A percentile compares a stretch with the other conserved stretches of the same genome.
phyloP scores from a whole-genome alignment of 2,329 filamentous ascomycete genomes.

The Bertia moriformis region DNA sequence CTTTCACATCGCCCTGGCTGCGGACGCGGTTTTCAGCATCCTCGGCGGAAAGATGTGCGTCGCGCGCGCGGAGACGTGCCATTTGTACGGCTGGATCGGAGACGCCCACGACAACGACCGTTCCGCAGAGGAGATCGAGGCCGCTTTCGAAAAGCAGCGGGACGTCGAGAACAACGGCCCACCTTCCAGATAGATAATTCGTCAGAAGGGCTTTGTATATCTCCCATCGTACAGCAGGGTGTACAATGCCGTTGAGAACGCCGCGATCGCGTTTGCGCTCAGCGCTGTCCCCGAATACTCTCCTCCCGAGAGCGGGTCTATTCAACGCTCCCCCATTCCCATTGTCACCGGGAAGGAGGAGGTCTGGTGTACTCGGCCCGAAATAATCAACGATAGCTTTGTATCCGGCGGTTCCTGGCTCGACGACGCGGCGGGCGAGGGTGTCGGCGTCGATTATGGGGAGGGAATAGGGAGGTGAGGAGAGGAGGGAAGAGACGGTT shows the following conservation, averaged over 20 bases:
- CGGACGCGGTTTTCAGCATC: constrained; percentile 76
- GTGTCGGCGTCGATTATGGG: constrained; percentile 90
- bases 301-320: constrained; percentile 65
- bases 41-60: constrained; percentile 64
- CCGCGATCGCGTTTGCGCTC: constrained; percentile 58
- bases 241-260: constrained; percentile 77
- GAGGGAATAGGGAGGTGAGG: constrained; percentile 65
- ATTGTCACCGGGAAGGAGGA: constrained; percentile 44
- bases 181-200: constrained; percentile 60
- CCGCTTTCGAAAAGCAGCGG: constrained; percentile 81
- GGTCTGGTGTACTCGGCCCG: constrained; percentile 66
- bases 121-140: constrained; percentile 74
- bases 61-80: constrained; percentile 57
- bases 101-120: constrained; percentile 76
- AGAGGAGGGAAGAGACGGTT: constrained; percentile 75
- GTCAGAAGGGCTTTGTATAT: constrained; percentile 65
- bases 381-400: constrained; percentile 71
- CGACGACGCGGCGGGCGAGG: constrained; percentile 82
- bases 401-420: constrained; percentile 79
- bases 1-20: constrained; percentile 73
- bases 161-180: constrained; percentile 86
- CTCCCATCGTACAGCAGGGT: constrained; percentile 72
- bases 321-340: constrained; percentile 36
- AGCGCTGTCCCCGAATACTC: constrained; percentile 71
- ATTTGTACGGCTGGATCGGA: constrained; percentile 71